A percentile compares a stretch with the other conserved stretches of the same genome.
phyloP scores from a whole-genome alignment of 768 basidiomycete genomes.

The Hericium erinaceus region DNA sequence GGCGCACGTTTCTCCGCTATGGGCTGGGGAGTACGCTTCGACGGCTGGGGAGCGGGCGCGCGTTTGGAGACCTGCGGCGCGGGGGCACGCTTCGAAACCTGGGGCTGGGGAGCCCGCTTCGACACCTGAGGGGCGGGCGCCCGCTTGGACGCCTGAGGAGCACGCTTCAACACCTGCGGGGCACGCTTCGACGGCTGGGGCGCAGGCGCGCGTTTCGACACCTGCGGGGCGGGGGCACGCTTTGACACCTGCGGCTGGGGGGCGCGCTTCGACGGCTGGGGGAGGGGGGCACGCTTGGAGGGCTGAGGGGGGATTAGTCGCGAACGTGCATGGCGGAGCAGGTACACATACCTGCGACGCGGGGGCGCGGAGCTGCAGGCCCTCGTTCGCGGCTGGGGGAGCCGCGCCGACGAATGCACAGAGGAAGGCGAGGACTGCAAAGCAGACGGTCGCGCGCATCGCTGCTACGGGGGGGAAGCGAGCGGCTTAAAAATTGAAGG shows the following conservation, averaged over 20 bases:
- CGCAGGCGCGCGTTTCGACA: background rate
- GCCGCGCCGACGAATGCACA: background rate
- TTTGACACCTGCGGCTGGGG: background rate
- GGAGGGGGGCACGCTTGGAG: background rate
- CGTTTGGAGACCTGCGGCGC: background rate
- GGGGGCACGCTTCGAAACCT: background rate
- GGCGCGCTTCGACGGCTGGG: background rate
- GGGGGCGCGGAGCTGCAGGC: background rate
- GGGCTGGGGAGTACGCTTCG: background rate
- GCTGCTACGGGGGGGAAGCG: background rate
- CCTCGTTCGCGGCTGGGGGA: background rate
- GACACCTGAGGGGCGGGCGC: background rate
- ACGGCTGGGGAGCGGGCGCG: background rate
- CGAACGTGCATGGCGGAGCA: background rate
- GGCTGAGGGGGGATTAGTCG: background rate
- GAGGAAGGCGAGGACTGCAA: slow-evolving; percentile 1
- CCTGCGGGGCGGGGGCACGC: background rate
- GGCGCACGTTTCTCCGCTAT: background rate
- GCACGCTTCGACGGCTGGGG: background rate
- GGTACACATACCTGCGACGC: background rate
- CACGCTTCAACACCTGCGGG: background rate
- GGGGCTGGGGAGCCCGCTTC: background rate
- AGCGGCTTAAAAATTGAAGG: background rate
- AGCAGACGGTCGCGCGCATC: background rate
- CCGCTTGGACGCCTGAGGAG: background rate